Evolutionary conservation across 768 basidiomycete genomes (phyloP).

Genomic region (Pleurotus tuoliensis): DNA sequence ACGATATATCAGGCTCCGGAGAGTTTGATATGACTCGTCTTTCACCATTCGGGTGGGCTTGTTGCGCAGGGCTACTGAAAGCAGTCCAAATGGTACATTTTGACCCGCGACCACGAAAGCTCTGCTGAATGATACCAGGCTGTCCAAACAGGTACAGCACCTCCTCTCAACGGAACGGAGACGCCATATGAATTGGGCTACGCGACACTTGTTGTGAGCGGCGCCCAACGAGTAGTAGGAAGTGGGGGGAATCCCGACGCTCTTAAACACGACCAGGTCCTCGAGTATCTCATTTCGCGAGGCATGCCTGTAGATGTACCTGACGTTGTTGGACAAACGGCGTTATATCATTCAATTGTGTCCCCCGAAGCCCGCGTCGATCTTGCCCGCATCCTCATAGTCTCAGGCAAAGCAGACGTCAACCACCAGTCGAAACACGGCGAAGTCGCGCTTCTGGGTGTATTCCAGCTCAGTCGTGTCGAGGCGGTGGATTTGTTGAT

Average conservation of each 20-base stretch:
- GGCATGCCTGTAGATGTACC: constrained; percentile 36
- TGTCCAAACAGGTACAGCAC: constrained; percentile 24
- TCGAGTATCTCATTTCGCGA: constrained; percentile 36
- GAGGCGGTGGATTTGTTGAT: constrained; percentile 38
- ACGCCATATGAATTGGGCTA: constrained; percentile 42
- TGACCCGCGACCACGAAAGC: too few relatives aligned
- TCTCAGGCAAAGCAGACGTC: constrained; percentile 39
- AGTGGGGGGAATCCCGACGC: constrained; percentile 9
- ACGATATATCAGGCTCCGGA: not conserved
- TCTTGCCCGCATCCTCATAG: constrained; percentile 25
- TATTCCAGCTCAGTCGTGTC: constrained; percentile 27
- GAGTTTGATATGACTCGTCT: constrained; percentile 19
- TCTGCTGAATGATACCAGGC: too few relatives aligned
- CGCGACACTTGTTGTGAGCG: constrained; percentile 33
- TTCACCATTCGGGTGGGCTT: constrained; percentile 21
- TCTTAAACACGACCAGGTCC: constrained; percentile 27
- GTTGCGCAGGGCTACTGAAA: constrained; percentile 15
- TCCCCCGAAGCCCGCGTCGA: too few relatives aligned
- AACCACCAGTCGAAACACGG: constrained; percentile 49
- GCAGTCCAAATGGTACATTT: constrained; percentile 6
- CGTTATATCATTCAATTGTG: constrained; percentile 35
- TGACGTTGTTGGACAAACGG: constrained; percentile 47
- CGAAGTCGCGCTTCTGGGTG: constrained; percentile 33
- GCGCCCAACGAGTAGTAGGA: constrained; percentile 31
- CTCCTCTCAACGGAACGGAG: constrained; percentile 35